Base-by-base conservation (phyloP, 176 grass and related monocot genomes). In the Paspalum notatum region DNA sequence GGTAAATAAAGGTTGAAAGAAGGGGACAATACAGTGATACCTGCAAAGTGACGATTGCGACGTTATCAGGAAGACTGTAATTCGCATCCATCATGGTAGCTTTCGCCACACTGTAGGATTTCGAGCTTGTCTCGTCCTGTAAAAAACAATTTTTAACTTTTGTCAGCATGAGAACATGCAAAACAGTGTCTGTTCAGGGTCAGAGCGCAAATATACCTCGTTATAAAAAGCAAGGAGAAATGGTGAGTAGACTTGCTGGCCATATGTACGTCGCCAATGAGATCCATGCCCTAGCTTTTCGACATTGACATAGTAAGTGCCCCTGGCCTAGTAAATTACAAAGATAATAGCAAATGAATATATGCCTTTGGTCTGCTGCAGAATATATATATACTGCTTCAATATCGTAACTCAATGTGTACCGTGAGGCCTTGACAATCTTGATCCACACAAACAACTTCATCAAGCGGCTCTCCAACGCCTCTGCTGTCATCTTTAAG, bases 171-270 rank as follows among this genome's bases (percentile, higher is more conserved):
- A 37, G 44, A 64, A 12, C 39, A 32, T 14, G 55, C 11, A 8
- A 51, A 37, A 21, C 32, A 32, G 32, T 32, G 32, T 32, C 32
- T 32, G 32, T 32, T 32, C 32, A 32, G 32, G 32, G 32, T 32
- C 32, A 32, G 32, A 32, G 32, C 3, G n/a, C 17, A 56, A 73
- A 80, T 64, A 62, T 90, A 97, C 89, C 91, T 90, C 94, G 59
- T 97, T 72, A 68, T 85, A 56, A 62, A 97, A 97, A 75, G 91
- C 94, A 77, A 94, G 65, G 80, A 97, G 94, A 92, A 94, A 85
- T 12, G 91, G 87, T 24, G 94, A 97, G 76, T 97, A 94, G 65
- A 92, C 85, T 92, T 94, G 76, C 77, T 97, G 94, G 55, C 91
- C 87, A 83, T 69, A 71, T 82, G 85, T 94, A 76, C 91, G 78